Base-by-base conservation (phyloP, 345 rosid genomes). In the Theobroma cacao region DNA sequence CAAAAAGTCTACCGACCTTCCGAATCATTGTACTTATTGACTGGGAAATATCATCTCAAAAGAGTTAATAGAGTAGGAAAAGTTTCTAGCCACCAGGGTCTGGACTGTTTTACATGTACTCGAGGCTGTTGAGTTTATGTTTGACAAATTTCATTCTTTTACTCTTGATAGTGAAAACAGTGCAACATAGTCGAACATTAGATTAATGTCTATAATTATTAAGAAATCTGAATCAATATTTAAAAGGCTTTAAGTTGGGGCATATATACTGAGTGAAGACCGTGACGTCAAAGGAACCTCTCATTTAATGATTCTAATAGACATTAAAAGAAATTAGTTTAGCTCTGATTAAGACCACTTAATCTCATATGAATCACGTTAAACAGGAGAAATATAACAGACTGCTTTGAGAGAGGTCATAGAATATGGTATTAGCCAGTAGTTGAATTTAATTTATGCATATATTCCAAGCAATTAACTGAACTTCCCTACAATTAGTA, bases 1-100 rank as follows among this genome's bases (percentile, higher is more conserved):
- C 84, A 74, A 75, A 79, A 75, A 20, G 55, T 33, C 60, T 18
- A 75, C 77, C 81, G 48, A 75, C 75, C 80, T 41, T 43, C 48
- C 72, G 48, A 72, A 59, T 75, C 62, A 67, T 73, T 64, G 63
- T 8, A 22, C 15, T 41, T 52, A 40, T 30, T 38, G 2, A 59
- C 34, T 3, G 12, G 45, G 30, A n/a, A 47, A 70, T 22, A 26
- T 47, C 33, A 38, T 59, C 60, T 5, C 72, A 22, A n/a, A 24
- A 26, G 33, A 47, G 59, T 20, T 13, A 47, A 15, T 43, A n/a
- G 55, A 70, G 14, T 8, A 69, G 28, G 59, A 6, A 9, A 70
- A 30, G 38, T 48, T 47, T 45, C 18, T 17, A 52, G 20, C 18
- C 11, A 41, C 40, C 33, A 43, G 47, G 52, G 34, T 30, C 70